Evolutionary conservation across 345 rosid genomes (phyloP).

Genomic region (Brassica napus): Da-Ae NC_063441.1:13003001-13003500

Average conservation of each 20-base stretch:
- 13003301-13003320: conserved; percentile 83
- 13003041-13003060: too few species aligned
- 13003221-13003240: conserved; percentile 84
- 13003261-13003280: conserved; percentile 82
- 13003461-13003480: conserved; percentile 60
- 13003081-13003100: too few species aligned
- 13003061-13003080: too few species aligned
- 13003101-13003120: too few species aligned
- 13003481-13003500: conserved; percentile 15
- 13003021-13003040: too few species aligned
- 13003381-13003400: conserved; percentile 93
- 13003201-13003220: conserved; percentile 53
- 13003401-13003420: conserved; percentile 86
- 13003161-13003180: too few species aligned
- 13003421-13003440: conserved; percentile 80
- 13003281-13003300: conserved; percentile 82
- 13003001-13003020: too few species aligned
- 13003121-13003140: too few species aligned
- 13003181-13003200: too few species aligned
- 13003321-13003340: conserved; percentile 87
- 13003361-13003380: conserved; percentile 90
- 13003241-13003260: conserved; percentile 80
- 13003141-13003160: too few species aligned
- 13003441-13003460: conserved; percentile 71
- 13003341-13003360: conserved; percentile 90